Conservation (phyloP, 805 yeast genomes). For the Wickerhamomyces mucosus region DNA sequence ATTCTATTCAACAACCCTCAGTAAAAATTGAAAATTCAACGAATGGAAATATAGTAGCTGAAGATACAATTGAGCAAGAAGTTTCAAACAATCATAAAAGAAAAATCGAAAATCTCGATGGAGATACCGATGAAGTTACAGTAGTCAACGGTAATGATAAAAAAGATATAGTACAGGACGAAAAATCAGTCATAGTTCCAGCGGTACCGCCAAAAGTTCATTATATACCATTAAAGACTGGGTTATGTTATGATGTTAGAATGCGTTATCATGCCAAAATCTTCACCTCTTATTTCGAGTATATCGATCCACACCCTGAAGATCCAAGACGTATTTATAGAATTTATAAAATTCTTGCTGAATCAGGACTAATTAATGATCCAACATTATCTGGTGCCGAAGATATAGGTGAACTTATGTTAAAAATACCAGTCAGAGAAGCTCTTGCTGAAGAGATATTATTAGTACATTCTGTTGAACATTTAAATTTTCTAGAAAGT, state of each 20-base stretch:
- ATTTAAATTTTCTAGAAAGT: conserved; percentile 62
- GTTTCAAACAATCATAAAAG: too few species aligned
- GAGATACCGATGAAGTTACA: too few species aligned
- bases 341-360: conserved; percentile 87
- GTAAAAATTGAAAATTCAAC: too few species aligned
- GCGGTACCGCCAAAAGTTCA: conserved; percentile 55
- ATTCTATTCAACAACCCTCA: too few species aligned
- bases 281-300: conserved; percentile 84
- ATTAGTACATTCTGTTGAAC: conserved; percentile 77
- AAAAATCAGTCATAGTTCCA: conserved; percentile 42
- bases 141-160: background rate
- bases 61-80: too few species aligned
- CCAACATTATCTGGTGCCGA: conserved; percentile 58
- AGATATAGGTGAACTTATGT: conserved; percentile 79
- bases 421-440: conserved; percentile 82
- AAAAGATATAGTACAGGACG: conserved; percentile 3
- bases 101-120: too few species aligned
- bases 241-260: conserved; percentile 90
- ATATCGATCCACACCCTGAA: conserved; percentile 98
- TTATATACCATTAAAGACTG: conserved; percentile 76
- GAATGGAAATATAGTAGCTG: too few species aligned
- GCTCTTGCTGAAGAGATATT: conserved; percentile 82
- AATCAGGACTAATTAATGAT: conserved; percentile 82
- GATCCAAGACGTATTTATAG: conserved; percentile 95
- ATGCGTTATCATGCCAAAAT: conserved; percentile 97